These are phyloP conservation scores for Xylariaceae sp. DNA, from an alignment of 2,329 filamentous ascomycete genomes.

Conservation along the genomic window DNA sequence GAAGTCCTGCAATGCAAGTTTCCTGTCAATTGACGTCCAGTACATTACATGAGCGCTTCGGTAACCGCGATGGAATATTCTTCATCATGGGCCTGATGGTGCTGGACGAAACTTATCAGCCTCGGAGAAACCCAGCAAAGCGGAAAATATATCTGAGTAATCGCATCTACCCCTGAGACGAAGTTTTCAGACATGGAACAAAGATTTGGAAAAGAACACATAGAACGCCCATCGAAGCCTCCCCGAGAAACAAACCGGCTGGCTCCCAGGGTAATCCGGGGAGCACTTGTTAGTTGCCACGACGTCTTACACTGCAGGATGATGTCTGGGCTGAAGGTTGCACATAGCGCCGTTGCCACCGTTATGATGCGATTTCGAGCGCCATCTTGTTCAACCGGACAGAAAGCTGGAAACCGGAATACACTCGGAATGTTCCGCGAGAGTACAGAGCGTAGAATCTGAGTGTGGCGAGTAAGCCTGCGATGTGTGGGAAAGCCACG, in stretches of 20 bases:
- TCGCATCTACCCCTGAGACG: too few species aligned
- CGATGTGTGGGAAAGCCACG: too few species aligned
- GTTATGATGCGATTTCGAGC: neutral
- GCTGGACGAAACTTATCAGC: neutral
- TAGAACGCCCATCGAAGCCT: neutral
- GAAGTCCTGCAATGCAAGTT: neutral
- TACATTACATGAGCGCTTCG: neutral
- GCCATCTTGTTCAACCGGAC: neutral
- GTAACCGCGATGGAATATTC: neutral
- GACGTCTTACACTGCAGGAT: neutral
- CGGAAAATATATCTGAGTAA: too few species aligned
- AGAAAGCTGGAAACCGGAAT: neutral
- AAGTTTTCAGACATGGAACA: too few species aligned
- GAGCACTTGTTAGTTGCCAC: neutral
- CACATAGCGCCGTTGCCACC: neutral
- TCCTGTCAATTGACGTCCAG: neutral
- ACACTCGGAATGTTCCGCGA: neutral
- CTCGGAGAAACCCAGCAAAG: neutral
- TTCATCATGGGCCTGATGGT: too few species aligned
- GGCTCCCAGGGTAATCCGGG: neutral
- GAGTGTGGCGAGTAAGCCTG: too few species aligned
- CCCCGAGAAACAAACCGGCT: neutral
- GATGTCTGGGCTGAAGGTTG: neutral
- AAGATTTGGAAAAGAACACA: neutral
- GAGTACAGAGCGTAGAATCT: neutral